A percentile compares a stretch with the other conserved stretches of the same genome.
These are phyloP conservation scores for Scleroderma bovista DNA, from an alignment of 768 basidiomycete species.

Conservation along the genomic window DNA sequence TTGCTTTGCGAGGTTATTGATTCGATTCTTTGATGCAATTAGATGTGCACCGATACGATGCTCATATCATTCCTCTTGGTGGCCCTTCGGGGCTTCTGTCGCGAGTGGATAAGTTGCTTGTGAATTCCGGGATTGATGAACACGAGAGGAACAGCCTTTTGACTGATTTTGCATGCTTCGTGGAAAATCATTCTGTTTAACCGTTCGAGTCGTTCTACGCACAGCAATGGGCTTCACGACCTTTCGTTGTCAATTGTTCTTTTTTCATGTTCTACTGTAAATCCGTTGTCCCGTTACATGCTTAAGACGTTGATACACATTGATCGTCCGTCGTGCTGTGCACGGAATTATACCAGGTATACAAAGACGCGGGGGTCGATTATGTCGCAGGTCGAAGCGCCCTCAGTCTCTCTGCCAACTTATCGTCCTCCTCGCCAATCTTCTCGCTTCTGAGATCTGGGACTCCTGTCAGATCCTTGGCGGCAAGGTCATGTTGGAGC, in stretches of 20 bases:
- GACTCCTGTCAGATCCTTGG: slow-evolving; percentile 47
- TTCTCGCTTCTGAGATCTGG: slow-evolving; percentile 54
- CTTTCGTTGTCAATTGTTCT: too few relatives aligned
- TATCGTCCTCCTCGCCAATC: slow-evolving; percentile 70
- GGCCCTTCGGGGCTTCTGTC: slow-evolving; percentile 66
- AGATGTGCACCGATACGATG: slow-evolving; percentile 76
- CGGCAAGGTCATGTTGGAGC: slow-evolving; percentile 82
- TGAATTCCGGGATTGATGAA: slow-evolving; percentile 42
- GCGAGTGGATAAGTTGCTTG: slow-evolving; percentile 57
- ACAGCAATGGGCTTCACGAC: neutral
- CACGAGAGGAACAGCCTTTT: slow-evolving; percentile 46
- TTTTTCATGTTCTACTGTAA: too few relatives aligned
- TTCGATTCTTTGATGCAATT: slow-evolving; percentile 7
- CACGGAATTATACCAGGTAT: neutral
- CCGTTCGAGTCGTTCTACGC: neutral
- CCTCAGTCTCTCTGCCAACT: slow-evolving; percentile 80
- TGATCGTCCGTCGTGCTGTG: neutral
- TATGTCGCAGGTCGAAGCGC: slow-evolving; percentile 79
- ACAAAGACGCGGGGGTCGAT: slow-evolving; percentile 1
- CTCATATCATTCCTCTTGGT: slow-evolving; percentile 68
- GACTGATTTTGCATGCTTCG: slow-evolving; percentile 56
- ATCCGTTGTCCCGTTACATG: too few relatives aligned
- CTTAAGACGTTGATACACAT: neutral
- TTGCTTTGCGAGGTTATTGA: slow-evolving; percentile 5
- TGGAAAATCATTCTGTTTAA: slow-evolving; percentile 31